phyloP scores from a whole-genome alignment of 2,329 filamentous ascomycete species.

The Westerdykella aurantiaca region DNA sequence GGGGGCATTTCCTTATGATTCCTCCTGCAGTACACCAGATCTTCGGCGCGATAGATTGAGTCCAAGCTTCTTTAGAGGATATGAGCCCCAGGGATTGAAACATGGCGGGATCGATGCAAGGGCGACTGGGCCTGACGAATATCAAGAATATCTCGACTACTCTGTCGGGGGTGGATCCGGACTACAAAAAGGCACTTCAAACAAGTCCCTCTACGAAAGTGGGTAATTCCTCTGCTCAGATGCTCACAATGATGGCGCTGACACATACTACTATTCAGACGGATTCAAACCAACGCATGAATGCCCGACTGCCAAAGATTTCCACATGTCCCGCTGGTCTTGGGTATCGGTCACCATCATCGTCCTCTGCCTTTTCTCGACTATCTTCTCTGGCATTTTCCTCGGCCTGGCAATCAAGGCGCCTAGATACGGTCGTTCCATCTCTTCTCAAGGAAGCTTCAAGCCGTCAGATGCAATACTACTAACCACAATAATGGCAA shows the following conservation, averaged over 20 bases:
- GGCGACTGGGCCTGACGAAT: constrained; percentile 18
- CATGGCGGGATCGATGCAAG: constrained; percentile 5
- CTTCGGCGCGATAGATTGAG: constrained; percentile 28
- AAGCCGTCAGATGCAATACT: constrained; percentile 60
- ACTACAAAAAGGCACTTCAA: constrained; percentile 18
- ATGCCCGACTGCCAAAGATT: constrained; percentile 35
- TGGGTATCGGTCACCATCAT: constrained; percentile 47
- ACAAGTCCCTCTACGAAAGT: constrained; percentile 33
- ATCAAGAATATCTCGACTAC: constrained; percentile 24
- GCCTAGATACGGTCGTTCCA: constrained; percentile 56
- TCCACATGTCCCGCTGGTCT: constrained; percentile 34
- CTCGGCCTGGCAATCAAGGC: constrained; percentile 56
- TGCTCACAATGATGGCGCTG: not conserved
- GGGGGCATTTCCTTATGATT: constrained; percentile 22
- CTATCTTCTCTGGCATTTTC: constrained; percentile 60
- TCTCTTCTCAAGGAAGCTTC: constrained; percentile 51
- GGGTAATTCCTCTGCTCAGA: constrained; percentile 2
- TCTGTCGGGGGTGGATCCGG: constrained; percentile 8
- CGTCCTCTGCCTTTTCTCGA: constrained; percentile 55
- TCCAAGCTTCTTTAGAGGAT: constrained; percentile 19
- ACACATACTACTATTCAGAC: constrained; percentile 2
- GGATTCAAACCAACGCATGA: constrained; percentile 33
- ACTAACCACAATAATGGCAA: constrained; percentile 64
- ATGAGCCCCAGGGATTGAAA: constrained; percentile 24
- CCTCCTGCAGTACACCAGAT: constrained; percentile 28